Evolutionary conservation across 768 basidiomycete genomes (phyloP).

Genomic region (Cystofilobasidium macerans): DNA sequence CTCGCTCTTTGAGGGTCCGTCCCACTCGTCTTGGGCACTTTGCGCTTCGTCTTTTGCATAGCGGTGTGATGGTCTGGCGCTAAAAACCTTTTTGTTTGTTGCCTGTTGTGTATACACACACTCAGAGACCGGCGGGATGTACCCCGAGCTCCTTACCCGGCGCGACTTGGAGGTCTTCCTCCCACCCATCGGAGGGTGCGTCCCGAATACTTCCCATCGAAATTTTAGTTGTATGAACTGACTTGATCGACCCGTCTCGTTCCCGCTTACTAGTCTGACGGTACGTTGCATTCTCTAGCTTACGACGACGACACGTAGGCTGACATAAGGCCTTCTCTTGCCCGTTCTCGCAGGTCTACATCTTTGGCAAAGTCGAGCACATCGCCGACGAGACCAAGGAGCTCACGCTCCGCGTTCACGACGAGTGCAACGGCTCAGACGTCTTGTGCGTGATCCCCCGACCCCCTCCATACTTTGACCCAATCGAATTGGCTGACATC

Average conservation of each 20-base stretch:
- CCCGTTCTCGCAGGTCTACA: conserved; percentile 60
- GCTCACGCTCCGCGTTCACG: conserved; percentile 47
- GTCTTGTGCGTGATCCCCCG: conserved; percentile 51
- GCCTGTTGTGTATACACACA: too few relatives aligned
- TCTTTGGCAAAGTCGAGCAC: conserved; percentile 79
- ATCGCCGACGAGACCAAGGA: conserved; percentile 35
- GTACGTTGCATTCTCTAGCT: too few relatives aligned
- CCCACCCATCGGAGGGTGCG: conserved; percentile 88
- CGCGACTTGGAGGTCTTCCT: conserved; percentile 93
- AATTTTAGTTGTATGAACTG: too few relatives aligned
- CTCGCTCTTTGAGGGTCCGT: conserved; percentile 69
- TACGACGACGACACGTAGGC: too few relatives aligned
- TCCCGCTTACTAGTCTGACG: too few relatives aligned
- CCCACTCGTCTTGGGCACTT: not conserved
- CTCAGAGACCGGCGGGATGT: conserved; percentile 34
- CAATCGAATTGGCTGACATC: not conserved
- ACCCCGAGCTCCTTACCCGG: conserved; percentile 83
- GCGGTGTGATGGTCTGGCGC: too few relatives aligned
- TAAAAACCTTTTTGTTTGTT: too few relatives aligned
- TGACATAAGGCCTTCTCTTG: too few relatives aligned
- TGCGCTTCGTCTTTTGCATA: not conserved
- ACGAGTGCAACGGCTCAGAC: conserved; percentile 93
- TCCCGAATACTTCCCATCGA: too few relatives aligned
- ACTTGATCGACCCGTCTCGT: too few relatives aligned
- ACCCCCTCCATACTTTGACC: not conserved